Base-by-base conservation (phyloP, 768 basidiomycete species). In the Lentinula boryana region DNA sequence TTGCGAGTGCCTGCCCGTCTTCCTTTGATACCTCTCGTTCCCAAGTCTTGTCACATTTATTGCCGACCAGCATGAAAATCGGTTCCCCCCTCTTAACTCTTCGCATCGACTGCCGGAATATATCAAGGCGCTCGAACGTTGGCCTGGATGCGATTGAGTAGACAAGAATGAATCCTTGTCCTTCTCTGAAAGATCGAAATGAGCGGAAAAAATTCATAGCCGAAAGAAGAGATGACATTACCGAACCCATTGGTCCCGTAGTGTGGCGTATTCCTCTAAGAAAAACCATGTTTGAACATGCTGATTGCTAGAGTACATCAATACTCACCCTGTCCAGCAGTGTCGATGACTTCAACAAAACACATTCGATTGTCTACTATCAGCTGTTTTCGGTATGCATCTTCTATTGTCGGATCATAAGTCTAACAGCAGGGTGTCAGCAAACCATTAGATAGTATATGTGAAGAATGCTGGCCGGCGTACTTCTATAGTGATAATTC, bases 241-340 rank as follows among this genome's bases (percentile, higher is more conserved):
- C 95, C 95, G 87, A 67, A 97, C 93, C 95, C 95, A 98, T 74
- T 98, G 95, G 79, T 97, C 94, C 66, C 95, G 88, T 65, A 98
- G 81, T 54, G 95, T 95, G 55, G 93, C 93, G 67, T 96, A 98
- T 72, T 97, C 95, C 90, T 98, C 95, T 97, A 73, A 60, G 61
- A 61, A 64, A 65, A 43, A 33, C 10, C 27, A 40, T 16, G 35
- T 52, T 8, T 18, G 35, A 40, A 50, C 33, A 33, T n/a, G 58
- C 48, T 21, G 63, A 63, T 60, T 59, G 33, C 56, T 54, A 63
- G 55, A 46, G 13, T 27, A 64, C 58, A 49, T 50, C 52, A 64
- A 33, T 21, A 76, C 85, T 64, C 69, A 95, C 94, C 94, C 86
- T 98, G 95, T 33, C 95, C 95, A 54, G 95, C 95, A 67, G 95